Percentiles rank a stretch among this genome's conserved stretches.
phyloP scores from a whole-genome alignment of 2,329 filamentous ascomycete genomes.

The Fusarium nisikadoi region DNA sequence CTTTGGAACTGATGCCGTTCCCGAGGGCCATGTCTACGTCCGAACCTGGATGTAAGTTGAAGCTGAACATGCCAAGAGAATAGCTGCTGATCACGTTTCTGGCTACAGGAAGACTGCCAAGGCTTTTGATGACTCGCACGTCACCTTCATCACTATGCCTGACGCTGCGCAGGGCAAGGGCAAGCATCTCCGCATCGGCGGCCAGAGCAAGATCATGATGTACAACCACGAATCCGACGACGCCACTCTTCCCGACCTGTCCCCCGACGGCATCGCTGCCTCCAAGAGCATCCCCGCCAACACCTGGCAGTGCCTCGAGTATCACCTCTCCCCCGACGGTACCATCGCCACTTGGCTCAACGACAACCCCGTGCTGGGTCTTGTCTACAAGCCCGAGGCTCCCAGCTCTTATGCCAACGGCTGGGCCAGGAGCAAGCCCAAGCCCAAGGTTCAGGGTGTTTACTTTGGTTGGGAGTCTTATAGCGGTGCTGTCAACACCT shows the following conservation, averaged over 20 bases:
- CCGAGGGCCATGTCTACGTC: slow-evolving; percentile 67
- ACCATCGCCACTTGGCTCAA: slow-evolving; percentile 71
- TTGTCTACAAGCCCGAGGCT: slow-evolving; percentile 54
- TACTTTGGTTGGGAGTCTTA: slow-evolving; percentile 74
- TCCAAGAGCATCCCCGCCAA: slow-evolving; percentile 62
- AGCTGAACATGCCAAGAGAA: not conserved
- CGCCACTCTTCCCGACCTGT: slow-evolving; percentile 70
- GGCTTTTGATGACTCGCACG: slow-evolving; percentile 67
- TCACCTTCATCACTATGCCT: slow-evolving; percentile 72
- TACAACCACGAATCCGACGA: slow-evolving; percentile 73
- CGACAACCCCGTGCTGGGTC: slow-evolving; percentile 59
- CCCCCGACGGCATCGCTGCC: slow-evolving; percentile 66
- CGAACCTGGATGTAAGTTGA: slow-evolving; percentile 63
- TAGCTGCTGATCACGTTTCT: not conserved
- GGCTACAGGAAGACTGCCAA: slow-evolving; percentile 63
- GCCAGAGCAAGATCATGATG: slow-evolving; percentile 70
- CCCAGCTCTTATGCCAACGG: slow-evolving; percentile 54
- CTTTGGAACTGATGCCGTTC: slow-evolving; percentile 67
- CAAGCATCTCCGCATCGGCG: slow-evolving; percentile 71
- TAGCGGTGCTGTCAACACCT: slow-evolving; percentile 68
- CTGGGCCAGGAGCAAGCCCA: slow-evolving; percentile 61
- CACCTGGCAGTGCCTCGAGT: slow-evolving; percentile 69
- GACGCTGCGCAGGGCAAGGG: slow-evolving; percentile 64
- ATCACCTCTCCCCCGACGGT: slow-evolving; percentile 67
- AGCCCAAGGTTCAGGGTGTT: slow-evolving; percentile 63